Evolutionary conservation across 2,329 filamentous ascomycete species (phyloP).

Genomic region (Elsinoe australis): DNA sequence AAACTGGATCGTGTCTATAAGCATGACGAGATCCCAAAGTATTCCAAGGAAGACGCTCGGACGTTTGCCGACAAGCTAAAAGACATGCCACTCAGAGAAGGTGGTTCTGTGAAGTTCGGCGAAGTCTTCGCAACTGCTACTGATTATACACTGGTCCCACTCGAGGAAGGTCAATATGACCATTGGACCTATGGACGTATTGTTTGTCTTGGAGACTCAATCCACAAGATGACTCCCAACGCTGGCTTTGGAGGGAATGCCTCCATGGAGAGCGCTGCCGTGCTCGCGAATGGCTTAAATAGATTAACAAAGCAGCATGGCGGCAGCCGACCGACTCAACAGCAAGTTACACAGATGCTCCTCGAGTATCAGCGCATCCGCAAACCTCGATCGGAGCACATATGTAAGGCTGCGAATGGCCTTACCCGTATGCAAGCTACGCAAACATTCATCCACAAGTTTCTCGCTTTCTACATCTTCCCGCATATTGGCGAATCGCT

Average conservation of each 20-base stretch:
- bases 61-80: constrained; percentile 21
- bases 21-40: constrained; percentile 30
- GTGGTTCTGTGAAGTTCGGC: constrained; percentile 23
- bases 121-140: constrained; percentile 25
- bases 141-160: constrained; percentile 27
- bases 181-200: constrained; percentile 25
- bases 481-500: constrained; percentile 17
- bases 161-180: constrained; percentile 25
- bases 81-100: constrained; percentile 19
- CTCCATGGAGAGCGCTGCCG: constrained; percentile 25
- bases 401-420: too few species aligned
- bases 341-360: constrained; percentile 18
- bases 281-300: constrained; percentile 23
- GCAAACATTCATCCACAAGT: constrained; percentile 11
- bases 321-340: constrained; percentile 2
- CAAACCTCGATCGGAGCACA: constrained; percentile 19
- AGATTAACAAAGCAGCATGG: constrained; percentile 17
- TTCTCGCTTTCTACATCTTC: constrained; percentile 13
- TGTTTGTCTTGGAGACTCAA: constrained; percentile 24
- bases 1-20: constrained; percentile 27
- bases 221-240: constrained; percentile 26
- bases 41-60: constrained; percentile 30
- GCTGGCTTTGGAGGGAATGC: constrained; percentile 23
- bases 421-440: too few species aligned
- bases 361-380: constrained; percentile 22